These are phyloP conservation scores for Neofusicoccum umdonicola DNA, from an alignment of 2,329 filamentous ascomycete genomes.

Conservation along the genomic window DNA sequence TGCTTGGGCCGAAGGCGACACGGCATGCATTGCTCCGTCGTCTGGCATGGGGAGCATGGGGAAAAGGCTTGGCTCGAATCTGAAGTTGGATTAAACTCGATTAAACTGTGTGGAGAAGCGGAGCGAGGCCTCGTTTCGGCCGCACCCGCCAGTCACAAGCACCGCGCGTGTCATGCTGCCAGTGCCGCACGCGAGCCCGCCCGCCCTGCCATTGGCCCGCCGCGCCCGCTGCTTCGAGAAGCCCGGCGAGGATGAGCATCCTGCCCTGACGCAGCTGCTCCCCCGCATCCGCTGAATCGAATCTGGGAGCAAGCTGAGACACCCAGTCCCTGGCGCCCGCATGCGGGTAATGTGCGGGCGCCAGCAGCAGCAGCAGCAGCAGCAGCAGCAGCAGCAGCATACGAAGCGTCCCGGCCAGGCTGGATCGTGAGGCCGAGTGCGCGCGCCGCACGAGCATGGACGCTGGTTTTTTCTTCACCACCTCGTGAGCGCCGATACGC, in stretches of 20 bases:
- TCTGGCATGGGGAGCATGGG: neutral
- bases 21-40: constrained; percentile 3
- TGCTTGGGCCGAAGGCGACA: neutral
- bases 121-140: constrained; percentile 1
- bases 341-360: neutral
- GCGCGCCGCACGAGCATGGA: neutral
- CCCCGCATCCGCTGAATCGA: neutral
- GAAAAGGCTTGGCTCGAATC: neutral
- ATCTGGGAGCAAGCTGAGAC: neutral
- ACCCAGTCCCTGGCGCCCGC: neutral
- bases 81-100: constrained; percentile 11
- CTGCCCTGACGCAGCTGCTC: neutral
- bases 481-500: neutral
- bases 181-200: neutral
- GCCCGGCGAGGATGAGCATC: neutral
- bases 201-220: too few species aligned
- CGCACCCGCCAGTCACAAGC: constrained; percentile 2
- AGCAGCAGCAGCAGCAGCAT: too few species aligned
- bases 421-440: neutral
- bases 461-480: neutral
- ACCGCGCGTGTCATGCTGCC: neutral
- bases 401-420: neutral
- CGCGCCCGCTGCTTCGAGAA: neutral
- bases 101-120: constrained; percentile 7
- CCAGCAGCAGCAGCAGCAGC: too few species aligned